These are phyloP conservation scores for Sonneratia alba DNA, from an alignment of 345 rosid species.

Conservation along the genomic window DNA sequence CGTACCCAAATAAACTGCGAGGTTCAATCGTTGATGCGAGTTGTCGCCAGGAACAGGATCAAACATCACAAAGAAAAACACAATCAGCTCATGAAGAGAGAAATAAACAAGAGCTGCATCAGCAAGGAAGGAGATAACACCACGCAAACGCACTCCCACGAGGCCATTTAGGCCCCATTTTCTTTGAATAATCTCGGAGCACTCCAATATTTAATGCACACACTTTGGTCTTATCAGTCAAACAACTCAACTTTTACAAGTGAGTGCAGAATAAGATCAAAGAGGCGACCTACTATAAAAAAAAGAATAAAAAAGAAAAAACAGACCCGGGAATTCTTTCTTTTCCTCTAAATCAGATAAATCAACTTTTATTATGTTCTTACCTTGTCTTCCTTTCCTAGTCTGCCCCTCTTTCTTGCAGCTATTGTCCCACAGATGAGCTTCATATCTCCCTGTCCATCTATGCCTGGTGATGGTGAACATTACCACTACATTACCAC, in stretches of 20 bases:
- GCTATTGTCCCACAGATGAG: slow-evolving; percentile 83
- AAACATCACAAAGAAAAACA: slow-evolving; percentile 10
- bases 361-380: neutral
- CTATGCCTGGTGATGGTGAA: slow-evolving; percentile 40
- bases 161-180: no score
- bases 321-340: no score
- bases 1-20: slow-evolving; percentile 69
- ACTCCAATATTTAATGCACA: no score
- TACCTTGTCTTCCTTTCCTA: slow-evolving; percentile 89
- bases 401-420: slow-evolving; percentile 88
- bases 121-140: no score
- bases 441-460: slow-evolving; percentile 88
- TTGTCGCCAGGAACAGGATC: slow-evolving; percentile 25
- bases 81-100: slow-evolving; percentile 24
- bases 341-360: neutral
- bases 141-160: slow-evolving; percentile 6
- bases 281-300: no score
- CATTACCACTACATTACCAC: neutral
- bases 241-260: no score
- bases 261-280: no score
- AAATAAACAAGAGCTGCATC: neutral
- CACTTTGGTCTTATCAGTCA: no score
- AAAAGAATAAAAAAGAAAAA: no score
- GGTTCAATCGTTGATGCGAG: slow-evolving; percentile 20
- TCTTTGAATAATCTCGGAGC: no score